Evolutionary conservation across 2,329 filamentous ascomycete genomes (phyloP).

Genomic region (Albifimbria verrucaria): DNA sequence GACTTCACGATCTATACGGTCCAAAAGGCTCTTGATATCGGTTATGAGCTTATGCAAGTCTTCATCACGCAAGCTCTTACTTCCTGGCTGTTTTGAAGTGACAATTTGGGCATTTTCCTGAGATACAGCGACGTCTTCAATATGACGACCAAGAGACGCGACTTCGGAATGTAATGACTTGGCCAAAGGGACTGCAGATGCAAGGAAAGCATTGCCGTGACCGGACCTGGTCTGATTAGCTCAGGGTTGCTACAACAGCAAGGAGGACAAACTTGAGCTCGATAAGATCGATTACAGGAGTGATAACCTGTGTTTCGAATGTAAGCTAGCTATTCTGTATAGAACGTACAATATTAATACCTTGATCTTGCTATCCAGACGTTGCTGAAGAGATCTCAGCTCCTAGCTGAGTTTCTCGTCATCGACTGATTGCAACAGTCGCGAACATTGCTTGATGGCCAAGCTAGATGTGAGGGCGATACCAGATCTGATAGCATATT

Average conservation of each 20-base stretch:
- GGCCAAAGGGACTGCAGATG: constrained; percentile 80
- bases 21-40: constrained; percentile 72
- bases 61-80: constrained; percentile 35
- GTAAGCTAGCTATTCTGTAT: no score
- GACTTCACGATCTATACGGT: constrained; percentile 88
- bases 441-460: constrained; percentile 77
- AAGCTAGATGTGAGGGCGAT: constrained; percentile 82
- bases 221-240: constrained; percentile 37
- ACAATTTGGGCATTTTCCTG: constrained; percentile 48
- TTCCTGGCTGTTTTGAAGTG: constrained; percentile 35
- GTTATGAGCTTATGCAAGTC: constrained; percentile 68
- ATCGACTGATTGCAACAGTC: constrained; percentile 74
- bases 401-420: constrained; percentile 66
- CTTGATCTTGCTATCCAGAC: constrained; percentile 82
- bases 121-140: constrained; percentile 66
- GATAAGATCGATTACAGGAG: constrained; percentile 87
- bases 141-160: constrained; percentile 69
- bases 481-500: constrained; percentile 86
- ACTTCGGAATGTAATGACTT: constrained; percentile 83
- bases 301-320: constrained; percentile 85
- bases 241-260: constrained; percentile 8
- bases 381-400: constrained; percentile 66
- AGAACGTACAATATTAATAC: no score
- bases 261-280: constrained; percentile 67
- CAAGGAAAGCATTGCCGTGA: constrained; percentile 60